Conservation (phyloP, 2,329 filamentous ascomycete genomes). For the Sclerotinia sclerotiorum region DNA sequence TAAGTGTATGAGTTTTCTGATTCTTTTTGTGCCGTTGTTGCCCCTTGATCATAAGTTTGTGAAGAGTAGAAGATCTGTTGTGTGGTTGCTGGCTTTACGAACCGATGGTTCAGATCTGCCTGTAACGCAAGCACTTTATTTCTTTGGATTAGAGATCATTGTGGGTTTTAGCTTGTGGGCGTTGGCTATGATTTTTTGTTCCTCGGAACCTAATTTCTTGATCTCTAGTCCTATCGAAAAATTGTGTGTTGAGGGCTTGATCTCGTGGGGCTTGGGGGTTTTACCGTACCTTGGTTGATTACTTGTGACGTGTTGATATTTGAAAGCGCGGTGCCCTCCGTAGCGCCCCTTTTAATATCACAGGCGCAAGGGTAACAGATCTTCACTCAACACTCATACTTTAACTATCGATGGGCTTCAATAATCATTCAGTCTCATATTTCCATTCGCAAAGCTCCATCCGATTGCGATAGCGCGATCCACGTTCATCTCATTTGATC, state of each 20-base stretch:
- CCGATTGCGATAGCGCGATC: slow-evolving; percentile 3
- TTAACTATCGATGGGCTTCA: slow-evolving; percentile 8
- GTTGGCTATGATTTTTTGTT: slow-evolving; percentile 10
- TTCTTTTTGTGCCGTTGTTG: slow-evolving; percentile 7
- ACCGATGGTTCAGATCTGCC: slow-evolving; percentile 17
- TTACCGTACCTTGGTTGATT: slow-evolving; percentile 12
- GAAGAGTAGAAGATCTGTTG: slow-evolving; percentile 14
- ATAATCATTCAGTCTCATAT: background rate
- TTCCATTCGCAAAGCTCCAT: slow-evolving; percentile 13
- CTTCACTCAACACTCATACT: slow-evolving; percentile 7
- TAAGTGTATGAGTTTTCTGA: slow-evolving; percentile 6
- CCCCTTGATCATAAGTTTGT: slow-evolving; percentile 9
- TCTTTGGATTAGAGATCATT: slow-evolving; percentile 8
- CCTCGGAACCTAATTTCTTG: slow-evolving; percentile 9
- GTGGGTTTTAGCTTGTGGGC: slow-evolving; percentile 5
- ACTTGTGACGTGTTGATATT: slow-evolving; percentile 6
- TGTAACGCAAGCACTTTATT: slow-evolving; percentile 10
- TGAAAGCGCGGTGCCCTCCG: background rate
- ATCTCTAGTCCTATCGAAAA: background rate
- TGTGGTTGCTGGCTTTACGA: slow-evolving; percentile 14
- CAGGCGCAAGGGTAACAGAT: slow-evolving; percentile 14
- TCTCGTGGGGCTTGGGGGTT: background rate
- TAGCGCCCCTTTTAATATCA: background rate
- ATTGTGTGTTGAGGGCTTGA: slow-evolving; percentile 8
- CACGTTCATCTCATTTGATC: slow-evolving; percentile 19